These are phyloP conservation scores for Arxiozyma heterogenica DNA, from an alignment of 1,139 yeast species.

Conservation along the genomic window DNA sequence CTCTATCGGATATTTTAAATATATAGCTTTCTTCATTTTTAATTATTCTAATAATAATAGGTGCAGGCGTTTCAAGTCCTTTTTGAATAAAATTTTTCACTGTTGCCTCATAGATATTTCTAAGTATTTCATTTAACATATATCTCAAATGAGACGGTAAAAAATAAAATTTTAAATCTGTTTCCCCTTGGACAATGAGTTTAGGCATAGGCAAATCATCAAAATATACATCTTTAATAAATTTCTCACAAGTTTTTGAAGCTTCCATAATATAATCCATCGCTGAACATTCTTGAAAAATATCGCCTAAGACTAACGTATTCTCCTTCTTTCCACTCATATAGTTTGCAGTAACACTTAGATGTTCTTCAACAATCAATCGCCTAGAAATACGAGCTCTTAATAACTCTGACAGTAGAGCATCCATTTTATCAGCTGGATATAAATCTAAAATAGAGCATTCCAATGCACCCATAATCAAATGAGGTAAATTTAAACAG, in stretches of 20 bases:
- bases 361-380: conserved; percentile 83
- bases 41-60: conserved; percentile 62
- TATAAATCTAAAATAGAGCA: conserved; percentile 56
- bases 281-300: conserved; percentile 71
- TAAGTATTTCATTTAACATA: conserved; percentile 72
- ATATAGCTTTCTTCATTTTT: conserved; percentile 57
- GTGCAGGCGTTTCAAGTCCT: conserved; percentile 34
- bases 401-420: conserved; percentile 63
- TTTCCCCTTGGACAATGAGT: conserved; percentile 57
- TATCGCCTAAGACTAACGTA: conserved; percentile 65
- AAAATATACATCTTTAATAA: conserved; percentile 42
- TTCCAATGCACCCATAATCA: conserved; percentile 89
- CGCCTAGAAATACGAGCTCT: conserved; percentile 83
- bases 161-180: conserved; percentile 61
- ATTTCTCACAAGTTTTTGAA: conserved; percentile 42
- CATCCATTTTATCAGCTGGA: conserved; percentile 57
- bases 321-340: conserved; percentile 33
- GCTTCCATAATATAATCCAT: conserved; percentile 45
- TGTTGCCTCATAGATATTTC: conserved; percentile 80
- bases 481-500: conserved; percentile 69
- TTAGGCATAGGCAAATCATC: conserved; percentile 58
- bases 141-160: conserved; percentile 81
- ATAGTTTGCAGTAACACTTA: conserved; percentile 63
- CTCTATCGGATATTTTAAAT: conserved; percentile 78
- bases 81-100: conserved; percentile 37